Evolutionary conservation across 2,329 filamentous ascomycete genomes (phyloP), one percentile per base, ranked within the genome.

Genomic region (Fusarium solani-melongenae): DNA sequence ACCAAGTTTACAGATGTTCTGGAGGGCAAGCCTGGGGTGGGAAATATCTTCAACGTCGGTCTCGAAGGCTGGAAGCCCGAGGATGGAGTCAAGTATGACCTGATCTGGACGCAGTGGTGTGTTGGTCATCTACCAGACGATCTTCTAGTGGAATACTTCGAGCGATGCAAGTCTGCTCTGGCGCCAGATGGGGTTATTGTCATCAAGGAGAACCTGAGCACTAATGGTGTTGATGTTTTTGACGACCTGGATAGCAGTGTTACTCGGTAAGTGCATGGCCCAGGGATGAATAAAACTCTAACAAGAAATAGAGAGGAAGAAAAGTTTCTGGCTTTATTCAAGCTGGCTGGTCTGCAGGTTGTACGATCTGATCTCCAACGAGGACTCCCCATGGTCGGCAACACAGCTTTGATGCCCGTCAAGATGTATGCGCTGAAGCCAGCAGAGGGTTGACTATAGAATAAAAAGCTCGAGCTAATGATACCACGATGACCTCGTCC

Each of bases 41-140:
- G 88, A 3, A 83, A 87, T 24, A 87, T 97, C 20, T 92, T 90
- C 83, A 94, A 93, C 73, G 83, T 92, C 2, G 94, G 94, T 0
- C 84, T 97, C 1, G 92, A 97, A 81, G 87, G 88, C 31, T 97
- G 94, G 94, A 67, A 75, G 12, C 85, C 87, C 1, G 83, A 77
- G 0, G 76, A 82, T 3, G 84, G 79, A 11, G 77, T 82, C 10
- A 80, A 83, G 57, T 98, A 98, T 82, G 92, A 95, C 79, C 81
- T 98, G 53, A 91, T 98, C 69, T 98, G 94, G 94, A 92, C 90
- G 61, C 95, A 98, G 82, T 98, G 95, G 95, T 98, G 95, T 81
- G 82, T 96, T 9, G 93, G 94, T 27, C 92, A 98, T 81, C 84
- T 98, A 63, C 94, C 89, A 0, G 94, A 98, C 79, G 83, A 82